Base-by-base conservation (phyloP, 2,329 filamentous ascomycete genomes). In the Aspergillus unguis region DNA sequence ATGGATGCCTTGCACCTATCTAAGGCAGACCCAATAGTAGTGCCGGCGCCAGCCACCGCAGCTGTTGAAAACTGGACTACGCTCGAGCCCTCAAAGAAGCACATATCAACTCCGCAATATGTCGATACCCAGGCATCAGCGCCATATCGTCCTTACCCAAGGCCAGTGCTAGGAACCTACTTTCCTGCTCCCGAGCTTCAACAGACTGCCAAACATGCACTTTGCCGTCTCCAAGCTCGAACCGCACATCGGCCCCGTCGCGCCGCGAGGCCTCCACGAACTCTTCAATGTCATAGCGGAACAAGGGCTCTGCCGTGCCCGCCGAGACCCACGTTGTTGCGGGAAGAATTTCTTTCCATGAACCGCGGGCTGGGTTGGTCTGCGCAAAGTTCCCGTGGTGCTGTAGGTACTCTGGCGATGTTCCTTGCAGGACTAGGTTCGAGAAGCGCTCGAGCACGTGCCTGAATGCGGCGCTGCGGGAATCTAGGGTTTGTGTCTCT, bases 21-120 rank as follows among this genome's bases (percentile, higher is more conserved):
- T 17, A 17, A 17, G 17, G 17, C 17, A 17, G 17, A 17, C 17
- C 17, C 17, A 17, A 17, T 17, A 17, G 17, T 17, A 17, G 17
- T 17, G 17, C 17, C 17, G 17, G 17, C 17, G 17, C 17, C 17
- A 17, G 17, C 17, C 17, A 17, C 17, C 17, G 17, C 17, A 17
- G 17, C 11, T n/a, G 35, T 26, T 40, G 6, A 3, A 17, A 25
- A 27, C 9, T 28, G 11, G 2, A 11, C 23, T 36, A 36, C 9
- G 35, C 29, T 17, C 23, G 25, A 23, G 35, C 29, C 26, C 36
- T 41, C 36, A 53, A 36, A 35, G 28, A 49, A 35, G 23, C 38
- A 27, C n/a, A 28, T 36, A 73, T 85, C 8, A 65, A 63, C 28
- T 62, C 69, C 32, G 54, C 54, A 25, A 57, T 46, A 48, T 47